Percentiles rank a stretch among this genome's conserved stretches.
These are phyloP conservation scores for Tetrastigma voinierianum DNA, from an alignment of 164 flowering plant species.

Conservation along the genomic window DNA sequence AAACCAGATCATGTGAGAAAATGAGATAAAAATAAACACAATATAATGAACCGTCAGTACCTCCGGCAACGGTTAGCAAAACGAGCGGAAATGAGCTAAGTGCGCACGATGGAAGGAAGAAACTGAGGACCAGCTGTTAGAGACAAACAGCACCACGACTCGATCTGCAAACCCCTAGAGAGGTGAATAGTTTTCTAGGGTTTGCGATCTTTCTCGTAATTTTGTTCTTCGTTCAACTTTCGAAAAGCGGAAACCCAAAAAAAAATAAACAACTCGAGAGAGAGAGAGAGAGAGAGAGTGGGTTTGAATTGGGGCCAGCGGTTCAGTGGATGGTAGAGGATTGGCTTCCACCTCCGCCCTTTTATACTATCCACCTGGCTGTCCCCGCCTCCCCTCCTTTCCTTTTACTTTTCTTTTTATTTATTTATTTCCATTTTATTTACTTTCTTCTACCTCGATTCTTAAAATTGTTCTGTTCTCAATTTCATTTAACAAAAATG, in stretches of 20 bases:
- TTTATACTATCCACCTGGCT: conserved; percentile 18
- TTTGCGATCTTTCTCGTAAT: conserved; percentile 8
- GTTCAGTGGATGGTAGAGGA: conserved; percentile 16
- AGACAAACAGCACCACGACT: conserved; percentile 2
- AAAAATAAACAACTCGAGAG: neutral
- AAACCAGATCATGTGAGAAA: too few species aligned
- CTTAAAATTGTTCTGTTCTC: too few species aligned
- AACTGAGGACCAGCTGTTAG: neutral
- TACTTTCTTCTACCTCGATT: neutral
- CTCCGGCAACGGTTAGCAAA: neutral
- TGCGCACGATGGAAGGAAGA: neutral
- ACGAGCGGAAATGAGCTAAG: neutral
- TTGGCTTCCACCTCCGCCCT: conserved; percentile 1
- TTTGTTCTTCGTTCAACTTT: neutral
- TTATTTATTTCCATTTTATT: neutral
- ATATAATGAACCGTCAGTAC: too few species aligned
- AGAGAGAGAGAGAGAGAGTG: too few species aligned
- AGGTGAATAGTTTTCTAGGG: conserved; percentile 6
- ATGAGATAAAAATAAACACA: too few species aligned
- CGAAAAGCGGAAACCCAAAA: neutral
- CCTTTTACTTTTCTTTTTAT: neutral
- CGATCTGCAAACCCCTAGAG: conserved; percentile 12
- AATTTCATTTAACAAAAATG: too few species aligned
- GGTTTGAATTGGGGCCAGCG: conserved; percentile 20
- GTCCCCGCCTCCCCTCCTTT: neutral